phyloP scores from a whole-genome alignment of 805 yeast species.

The Candida berthetii region DNA sequence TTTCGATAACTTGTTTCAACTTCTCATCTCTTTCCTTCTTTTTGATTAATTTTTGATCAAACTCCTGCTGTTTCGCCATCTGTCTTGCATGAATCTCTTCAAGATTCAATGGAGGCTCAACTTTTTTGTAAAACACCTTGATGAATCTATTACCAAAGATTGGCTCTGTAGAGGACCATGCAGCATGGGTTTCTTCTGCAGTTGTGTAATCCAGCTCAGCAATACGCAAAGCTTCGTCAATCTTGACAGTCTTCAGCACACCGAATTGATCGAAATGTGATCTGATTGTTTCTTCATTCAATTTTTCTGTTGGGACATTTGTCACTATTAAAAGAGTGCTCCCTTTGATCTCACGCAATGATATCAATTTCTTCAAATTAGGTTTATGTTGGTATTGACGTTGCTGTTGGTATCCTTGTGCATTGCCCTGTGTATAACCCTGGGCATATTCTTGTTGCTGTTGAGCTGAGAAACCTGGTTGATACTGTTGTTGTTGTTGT shows the following conservation, averaged over 20 bases:
- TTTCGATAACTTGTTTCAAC: constrained; percentile 23
- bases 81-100: constrained; percentile 31
- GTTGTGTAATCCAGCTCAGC: constrained; percentile 33
- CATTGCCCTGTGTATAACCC: not conserved
- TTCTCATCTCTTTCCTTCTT: constrained; percentile 25
- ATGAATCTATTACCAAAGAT: constrained; percentile 43
- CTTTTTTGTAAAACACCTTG: constrained; percentile 35
- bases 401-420: not conserved
- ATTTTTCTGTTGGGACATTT: constrained; percentile 34
- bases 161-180: constrained; percentile 37
- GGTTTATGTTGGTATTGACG: constrained; percentile 7
- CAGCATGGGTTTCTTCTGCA: constrained; percentile 32
- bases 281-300: constrained; percentile 25
- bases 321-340: constrained; percentile 29
- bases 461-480: not conserved
- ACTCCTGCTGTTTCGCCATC: constrained; percentile 31
- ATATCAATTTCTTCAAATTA: constrained; percentile 3
- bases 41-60: constrained; percentile 30
- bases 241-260: constrained; percentile 20
- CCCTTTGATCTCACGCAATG: constrained; percentile 4
- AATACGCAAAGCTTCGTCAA: constrained; percentile 20
- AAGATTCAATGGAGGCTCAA: constrained; percentile 22
- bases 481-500: not conserved
- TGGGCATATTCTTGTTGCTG: not conserved
- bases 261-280: constrained; percentile 38